A percentile compares a stretch with the other conserved stretches of the same genome.
These are phyloP conservation scores for Hanseniaspora singularis DNA, from an alignment of 805 yeast genomes.

Conservation along the genomic window DNA sequence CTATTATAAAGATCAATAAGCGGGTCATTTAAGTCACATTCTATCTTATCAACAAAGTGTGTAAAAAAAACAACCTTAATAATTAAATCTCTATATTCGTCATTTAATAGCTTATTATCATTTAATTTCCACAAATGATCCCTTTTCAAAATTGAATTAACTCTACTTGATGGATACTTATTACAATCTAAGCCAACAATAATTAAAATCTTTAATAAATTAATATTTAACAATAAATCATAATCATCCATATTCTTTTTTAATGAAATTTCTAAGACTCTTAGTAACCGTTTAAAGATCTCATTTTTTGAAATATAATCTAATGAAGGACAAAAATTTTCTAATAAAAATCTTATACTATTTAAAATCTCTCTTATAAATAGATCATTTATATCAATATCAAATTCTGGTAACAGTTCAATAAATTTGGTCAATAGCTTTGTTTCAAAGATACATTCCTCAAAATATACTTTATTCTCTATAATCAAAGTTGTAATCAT, in stretches of 20 bases:
- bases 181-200: conserved; percentile 9
- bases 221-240: background rate
- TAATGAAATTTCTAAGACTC: background rate
- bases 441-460: conserved; percentile 2
- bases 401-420: conserved; percentile 10
- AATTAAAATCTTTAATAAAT: conserved; percentile 5
- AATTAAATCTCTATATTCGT: conserved; percentile 3
- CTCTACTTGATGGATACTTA: conserved; percentile 3
- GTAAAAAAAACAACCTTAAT: conserved; percentile 1
- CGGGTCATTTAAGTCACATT: background rate
- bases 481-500: conserved; percentile 6
- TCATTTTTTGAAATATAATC: background rate
- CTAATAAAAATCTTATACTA: conserved; percentile 5
- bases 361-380: conserved; percentile 4
- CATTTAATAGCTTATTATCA: background rate
- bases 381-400: background rate
- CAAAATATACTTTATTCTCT: conserved; percentile 6
- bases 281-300: background rate
- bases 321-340: conserved; percentile 1
- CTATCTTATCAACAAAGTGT: background rate
- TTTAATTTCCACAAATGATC: conserved; percentile 1
- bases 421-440: conserved; percentile 1
- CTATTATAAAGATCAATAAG: conserved; percentile 3
- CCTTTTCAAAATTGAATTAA: conserved; percentile 3
- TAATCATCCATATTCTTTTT: background rate